phyloP scores from a whole-genome alignment of 176 grass and related monocot genomes.

The Bothriochloa decipiens region DNA sequence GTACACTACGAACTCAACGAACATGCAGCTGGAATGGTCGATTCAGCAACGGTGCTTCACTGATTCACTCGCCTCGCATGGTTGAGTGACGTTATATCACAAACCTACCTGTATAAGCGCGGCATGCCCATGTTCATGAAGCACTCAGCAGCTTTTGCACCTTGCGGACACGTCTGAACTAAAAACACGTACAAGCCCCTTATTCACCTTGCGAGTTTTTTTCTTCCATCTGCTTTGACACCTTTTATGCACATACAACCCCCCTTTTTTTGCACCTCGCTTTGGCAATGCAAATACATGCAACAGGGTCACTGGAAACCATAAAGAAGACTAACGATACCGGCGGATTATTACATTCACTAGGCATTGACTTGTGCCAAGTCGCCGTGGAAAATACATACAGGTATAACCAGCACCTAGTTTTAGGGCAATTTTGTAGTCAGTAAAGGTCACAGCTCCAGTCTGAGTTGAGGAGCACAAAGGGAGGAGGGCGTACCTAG shows the following conservation, averaged over 20 bases:
- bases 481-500: too few relatives aligned
- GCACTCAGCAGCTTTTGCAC: neutral
- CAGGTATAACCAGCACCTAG: slow-evolving; percentile 40
- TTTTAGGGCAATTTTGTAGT: slow-evolving; percentile 32
- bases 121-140: neutral
- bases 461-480: slow-evolving; percentile 28
- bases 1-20: neutral
- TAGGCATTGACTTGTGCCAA: slow-evolving; percentile 21
- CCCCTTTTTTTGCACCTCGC: too few relatives aligned
- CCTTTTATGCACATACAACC: neutral
- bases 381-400: slow-evolving; percentile 25
- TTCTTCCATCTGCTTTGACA: neutral
- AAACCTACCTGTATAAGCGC: too few relatives aligned
- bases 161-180: neutral
- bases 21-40: neutral
- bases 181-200: neutral
- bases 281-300: neutral
- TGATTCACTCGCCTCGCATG: too few relatives aligned
- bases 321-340: neutral
- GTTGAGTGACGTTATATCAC: too few relatives aligned
- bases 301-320: neutral
- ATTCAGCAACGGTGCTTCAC: neutral
- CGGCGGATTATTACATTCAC: slow-evolving; percentile 39
- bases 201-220: neutral
- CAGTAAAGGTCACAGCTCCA: slow-evolving; percentile 38